These are phyloP conservation scores for Psilocybe cyanescens DNA, from an alignment of 768 basidiomycete genomes.

Conservation along the genomic window DNA sequence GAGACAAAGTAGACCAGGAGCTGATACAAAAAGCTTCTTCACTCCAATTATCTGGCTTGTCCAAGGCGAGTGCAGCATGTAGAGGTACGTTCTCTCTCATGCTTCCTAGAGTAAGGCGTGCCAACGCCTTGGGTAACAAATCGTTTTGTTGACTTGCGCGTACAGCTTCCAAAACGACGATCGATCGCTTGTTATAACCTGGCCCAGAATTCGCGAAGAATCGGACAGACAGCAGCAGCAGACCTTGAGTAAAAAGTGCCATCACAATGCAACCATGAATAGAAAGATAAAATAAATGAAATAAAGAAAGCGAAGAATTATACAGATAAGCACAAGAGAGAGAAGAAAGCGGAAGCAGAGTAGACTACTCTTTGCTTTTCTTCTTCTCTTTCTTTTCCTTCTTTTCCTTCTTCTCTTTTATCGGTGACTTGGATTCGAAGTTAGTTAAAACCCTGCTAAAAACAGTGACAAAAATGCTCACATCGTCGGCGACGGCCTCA, in stretches of 20 bases:
- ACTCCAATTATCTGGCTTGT: conserved; percentile 12
- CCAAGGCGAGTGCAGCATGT: conserved; percentile 18
- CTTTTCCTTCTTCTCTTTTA: conserved; percentile 53
- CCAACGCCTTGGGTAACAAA: not conserved
- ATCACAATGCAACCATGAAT: not conserved
- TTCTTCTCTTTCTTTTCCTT: conserved; percentile 50
- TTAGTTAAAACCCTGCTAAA: conserved; percentile 5
- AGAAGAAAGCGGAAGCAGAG: conserved; percentile 17
- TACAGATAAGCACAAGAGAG: conserved; percentile 17
- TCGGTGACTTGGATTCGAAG: conserved; percentile 30
- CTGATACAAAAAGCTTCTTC: not conserved
- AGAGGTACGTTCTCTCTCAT: conserved; percentile 9
- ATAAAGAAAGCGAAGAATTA: conserved; percentile 13
- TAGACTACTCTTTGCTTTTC: conserved; percentile 38
- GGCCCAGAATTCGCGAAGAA: not conserved
- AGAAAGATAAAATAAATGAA: conserved; percentile 14
- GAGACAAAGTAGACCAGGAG: conserved; percentile 14
- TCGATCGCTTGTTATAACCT: not conserved
- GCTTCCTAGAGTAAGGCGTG: not conserved
- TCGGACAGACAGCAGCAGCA: no score
- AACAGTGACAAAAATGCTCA: conserved; percentile 14
- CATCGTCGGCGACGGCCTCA: conserved; percentile 42
- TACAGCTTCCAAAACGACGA: conserved; percentile 12
- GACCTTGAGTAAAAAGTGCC: not conserved
- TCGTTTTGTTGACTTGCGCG: not conserved